These are phyloP conservation scores for Exophiala bonariae DNA, from an alignment of 2,329 filamentous ascomycete species.

Conservation along the genomic window DNA sequence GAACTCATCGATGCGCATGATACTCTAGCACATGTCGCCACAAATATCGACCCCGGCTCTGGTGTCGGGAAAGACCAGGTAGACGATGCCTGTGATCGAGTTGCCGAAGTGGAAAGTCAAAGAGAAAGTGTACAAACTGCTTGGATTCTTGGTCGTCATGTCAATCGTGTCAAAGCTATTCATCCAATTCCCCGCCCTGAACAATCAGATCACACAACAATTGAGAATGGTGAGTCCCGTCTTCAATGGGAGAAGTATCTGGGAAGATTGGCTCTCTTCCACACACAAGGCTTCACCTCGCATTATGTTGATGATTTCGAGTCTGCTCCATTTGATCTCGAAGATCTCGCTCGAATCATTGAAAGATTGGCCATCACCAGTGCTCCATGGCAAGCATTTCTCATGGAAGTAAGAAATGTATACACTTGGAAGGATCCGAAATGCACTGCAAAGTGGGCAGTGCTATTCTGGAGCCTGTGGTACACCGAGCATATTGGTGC, in stretches of 20 bases:
- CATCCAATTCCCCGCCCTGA: constrained; percentile 33
- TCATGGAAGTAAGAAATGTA: constrained; percentile 36
- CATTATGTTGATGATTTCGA: constrained; percentile 38
- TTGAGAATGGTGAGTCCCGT: constrained; percentile 27
- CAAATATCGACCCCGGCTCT: constrained; percentile 10
- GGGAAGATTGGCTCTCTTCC: constrained; percentile 36
- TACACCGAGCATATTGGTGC: constrained; percentile 37
- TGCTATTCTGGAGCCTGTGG: constrained; percentile 37
- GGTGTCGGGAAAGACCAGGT: constrained; percentile 15
- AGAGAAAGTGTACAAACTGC: constrained; percentile 38
- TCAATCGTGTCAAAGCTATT: constrained; percentile 38
- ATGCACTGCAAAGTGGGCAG: constrained; percentile 38
- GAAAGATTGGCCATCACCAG: constrained; percentile 43
- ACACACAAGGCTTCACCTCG: constrained; percentile 35
- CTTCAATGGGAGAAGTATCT: constrained; percentile 37
- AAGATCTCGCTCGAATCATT: constrained; percentile 35
- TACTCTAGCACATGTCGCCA: constrained; percentile 26
- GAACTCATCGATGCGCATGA: constrained; percentile 37
- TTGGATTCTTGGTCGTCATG: constrained; percentile 40
- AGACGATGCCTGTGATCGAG: constrained; percentile 22
- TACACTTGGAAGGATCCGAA: constrained; percentile 41
- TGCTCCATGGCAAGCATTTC: constrained; percentile 41
- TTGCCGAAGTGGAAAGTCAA: constrained; percentile 35
- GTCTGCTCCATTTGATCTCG: constrained; percentile 37
- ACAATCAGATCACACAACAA: constrained; percentile 26